These are phyloP conservation scores for Nadsonia fulvescens DNA, from an alignment of 805 yeast genomes.

Conservation along the genomic window DNA sequence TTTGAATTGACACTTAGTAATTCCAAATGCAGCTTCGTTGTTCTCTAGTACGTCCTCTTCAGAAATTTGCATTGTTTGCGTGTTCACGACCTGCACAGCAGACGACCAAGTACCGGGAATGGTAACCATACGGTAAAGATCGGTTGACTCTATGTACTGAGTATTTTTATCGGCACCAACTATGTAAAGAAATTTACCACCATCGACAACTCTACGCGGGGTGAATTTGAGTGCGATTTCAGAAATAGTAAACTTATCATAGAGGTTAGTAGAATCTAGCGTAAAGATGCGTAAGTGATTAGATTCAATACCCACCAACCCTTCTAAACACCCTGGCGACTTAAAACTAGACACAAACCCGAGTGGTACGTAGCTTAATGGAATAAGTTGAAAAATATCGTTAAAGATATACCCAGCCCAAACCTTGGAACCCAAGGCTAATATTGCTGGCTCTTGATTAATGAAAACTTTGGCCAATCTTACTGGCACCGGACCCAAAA, in stretches of 20 bases:
- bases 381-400: slow-evolving; percentile 25
- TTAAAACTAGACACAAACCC: too few species aligned
- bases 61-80: slow-evolving; percentile 17
- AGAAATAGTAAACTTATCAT: too few species aligned
- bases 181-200: too few species aligned
- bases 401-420: slow-evolving; percentile 33
- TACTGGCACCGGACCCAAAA: slow-evolving; percentile 55
- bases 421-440: slow-evolving; percentile 35
- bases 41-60: slow-evolving; percentile 28
- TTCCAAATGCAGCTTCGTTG: slow-evolving; percentile 26
- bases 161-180: too few species aligned
- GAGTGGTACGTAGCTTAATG: slow-evolving; percentile 29
- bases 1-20: slow-evolving; percentile 20
- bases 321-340: slow-evolving; percentile 32
- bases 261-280: too few species aligned
- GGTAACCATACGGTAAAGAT: too few species aligned
- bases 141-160: too few species aligned
- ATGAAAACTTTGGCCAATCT: slow-evolving; percentile 24
- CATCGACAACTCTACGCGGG: too few species aligned
- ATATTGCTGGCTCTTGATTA: slow-evolving; percentile 18
- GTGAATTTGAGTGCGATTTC: too few species aligned
- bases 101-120: slow-evolving; percentile 35
- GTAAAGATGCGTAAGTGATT: slow-evolving; percentile 37
- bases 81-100: slow-evolving; percentile 32
- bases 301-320: slow-evolving; percentile 44